Base-by-base conservation (phyloP, 2,329 filamentous ascomycete species). In the Colletotrichum lini region DNA sequence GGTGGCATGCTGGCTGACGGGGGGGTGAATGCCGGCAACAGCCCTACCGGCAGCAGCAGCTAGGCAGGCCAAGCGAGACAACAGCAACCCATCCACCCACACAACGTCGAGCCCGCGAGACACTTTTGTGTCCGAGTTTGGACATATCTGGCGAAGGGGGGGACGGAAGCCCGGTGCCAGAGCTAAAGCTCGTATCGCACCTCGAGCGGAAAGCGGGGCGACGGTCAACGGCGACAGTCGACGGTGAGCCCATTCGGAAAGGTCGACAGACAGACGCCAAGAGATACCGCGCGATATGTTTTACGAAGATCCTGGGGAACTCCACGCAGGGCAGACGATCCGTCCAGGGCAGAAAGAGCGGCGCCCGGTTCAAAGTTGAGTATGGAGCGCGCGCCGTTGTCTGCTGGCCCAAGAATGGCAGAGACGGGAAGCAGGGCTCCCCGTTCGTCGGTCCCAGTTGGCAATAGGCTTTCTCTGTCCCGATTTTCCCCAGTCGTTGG, bases 131-230 rank as follows among this genome's bases (percentile, higher is more conserved):
- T 54, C 57, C 49, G 21, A n/a, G 15, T 18, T 47, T 15, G 57
- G 23, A 21, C 40, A 56, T 4, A 62, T 13, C 16, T 16, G 35
- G 44, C 44, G 44, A 47, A 53, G 26, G 45, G n/a, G 26, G 26
- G 26, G 26, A 61, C 13, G 13, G 10, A 44, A n/a, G 8, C 5
- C 45, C 47, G 35, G 52, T 52, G 23, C 12, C 42, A 18, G 21
- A 44, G 44, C 47, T n/a, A 38, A 45, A 21, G 18, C n/a, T 68
- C 66, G 66, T 65, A 52, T 57, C 58, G n/a, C 45, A 16, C 23
- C 42, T 42, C 26, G 21, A 30, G 35, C 58, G 42, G 18, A 9
- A n/a, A 12, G 35, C 30, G 50, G n/a, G 15, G 26, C 26, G 4
- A 26, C 26, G 4, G 26, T 26, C 23, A 4, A 26, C 26, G 26